A percentile compares a stretch with the other conserved stretches of the same genome.
Evolutionary conservation across 768 basidiomycete genomes (phyloP).

Genomic region (Lactifluus rugatus): DNA sequence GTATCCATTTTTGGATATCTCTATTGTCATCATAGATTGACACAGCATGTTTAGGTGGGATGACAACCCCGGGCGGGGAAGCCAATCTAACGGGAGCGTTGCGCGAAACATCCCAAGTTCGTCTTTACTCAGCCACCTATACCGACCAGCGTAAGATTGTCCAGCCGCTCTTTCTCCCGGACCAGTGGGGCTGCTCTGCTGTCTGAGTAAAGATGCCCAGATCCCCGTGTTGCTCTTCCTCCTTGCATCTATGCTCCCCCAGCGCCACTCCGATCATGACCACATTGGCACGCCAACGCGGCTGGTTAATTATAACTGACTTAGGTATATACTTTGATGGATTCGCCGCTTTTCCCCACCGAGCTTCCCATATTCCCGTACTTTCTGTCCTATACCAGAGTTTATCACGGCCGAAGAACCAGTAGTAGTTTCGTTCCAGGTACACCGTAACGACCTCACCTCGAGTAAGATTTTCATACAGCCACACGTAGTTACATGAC

Average conservation of each 20-base stretch:
- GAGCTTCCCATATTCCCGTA: no score
- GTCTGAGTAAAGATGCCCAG: neutral
- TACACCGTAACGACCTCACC: no score
- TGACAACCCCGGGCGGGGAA: neutral
- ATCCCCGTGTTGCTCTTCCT: neutral
- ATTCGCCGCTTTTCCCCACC: no score
- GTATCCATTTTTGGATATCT: neutral
- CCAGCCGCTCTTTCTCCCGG: neutral
- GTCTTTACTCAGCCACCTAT: constrained; percentile 4
- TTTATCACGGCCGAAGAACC: no score
- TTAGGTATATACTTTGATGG: no score
- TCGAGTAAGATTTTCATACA: no score
- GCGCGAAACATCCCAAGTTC: neutral
- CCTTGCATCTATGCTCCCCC: no score
- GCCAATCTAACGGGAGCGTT: neutral
- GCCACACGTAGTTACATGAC: neutral
- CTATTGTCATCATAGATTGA: neutral
- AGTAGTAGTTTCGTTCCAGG: no score
- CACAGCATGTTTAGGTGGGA: neutral
- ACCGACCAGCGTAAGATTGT: neutral
- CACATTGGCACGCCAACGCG: no score
- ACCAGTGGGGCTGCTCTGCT: neutral
- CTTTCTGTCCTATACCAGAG: no score
- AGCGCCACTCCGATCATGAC: no score
- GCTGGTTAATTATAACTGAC: no score